Base-by-base conservation (phyloP, 352 stramenopile genomes). In the Phytophthora uliginosa region DNA sequence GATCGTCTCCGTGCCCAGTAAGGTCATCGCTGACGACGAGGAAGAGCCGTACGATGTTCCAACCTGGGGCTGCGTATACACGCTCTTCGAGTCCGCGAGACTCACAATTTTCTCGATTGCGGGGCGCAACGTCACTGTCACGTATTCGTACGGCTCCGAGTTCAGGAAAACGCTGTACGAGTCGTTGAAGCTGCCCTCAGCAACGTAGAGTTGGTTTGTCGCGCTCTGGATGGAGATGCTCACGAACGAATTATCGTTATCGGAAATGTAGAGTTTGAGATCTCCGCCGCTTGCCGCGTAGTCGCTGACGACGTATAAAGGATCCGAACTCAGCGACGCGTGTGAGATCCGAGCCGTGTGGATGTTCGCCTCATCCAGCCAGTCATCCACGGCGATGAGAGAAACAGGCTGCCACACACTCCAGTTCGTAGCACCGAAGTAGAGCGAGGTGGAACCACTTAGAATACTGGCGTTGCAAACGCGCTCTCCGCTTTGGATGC, bases 171-270 rank as follows among this genome's bases (percentile, higher is more conserved):
- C 63, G 3, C 64, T 64, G 57, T 93, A 94, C n/a, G 86, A 91
- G 69, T 92, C 86, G 47, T 93, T 94, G 52, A 95, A 95, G 15
- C 88, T 88, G 3, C 85, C 88, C 63, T 95, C 86, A 1, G 86
- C 83, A 9, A 93, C 86, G 22, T 92, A 81, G 0, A 95, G 71
- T 31, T 86, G 63, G 3, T 73, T 71, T 3, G 59, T 69, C 17
- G 65, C 22, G 28, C 50, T 79, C 26, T 76, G 69, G 0, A 91
- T 65, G 15, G 83, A 85, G n/a, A 92, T 90, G 26, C 82, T 91
- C 6, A 94, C 77, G 28, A 81, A 91, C 2, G 86, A 81, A 0
- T 83, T 18, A 26, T 95, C 86, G 28, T 93, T 93, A 52, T 95
- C 88, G 0, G 80, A 69, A 50, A 95, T 94, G 17, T 47, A 73